Base-by-base conservation (phyloP, 2,329 filamentous ascomycete genomes). In the Mollisia scopiformis region DNA sequence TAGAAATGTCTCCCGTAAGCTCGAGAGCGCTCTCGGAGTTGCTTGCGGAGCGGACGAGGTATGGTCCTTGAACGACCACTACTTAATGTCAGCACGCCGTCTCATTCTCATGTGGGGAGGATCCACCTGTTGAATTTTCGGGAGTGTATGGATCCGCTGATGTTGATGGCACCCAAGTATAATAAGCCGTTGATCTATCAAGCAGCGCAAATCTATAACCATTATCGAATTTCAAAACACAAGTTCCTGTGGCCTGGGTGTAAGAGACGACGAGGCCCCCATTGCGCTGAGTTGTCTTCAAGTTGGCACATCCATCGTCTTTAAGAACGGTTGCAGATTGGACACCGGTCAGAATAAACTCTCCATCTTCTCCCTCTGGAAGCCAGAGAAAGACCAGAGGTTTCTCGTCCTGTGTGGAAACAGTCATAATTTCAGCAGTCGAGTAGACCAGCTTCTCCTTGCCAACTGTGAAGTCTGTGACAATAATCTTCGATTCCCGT, bases 401-500 rank as follows among this genome's bases (percentile, higher is more conserved):
- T 49, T 79, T 77, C 6, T 73, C 74, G 33, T 83, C 80, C 7
- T 84, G 75, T 0, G 78, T 62, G 0, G 81, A 74, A 57, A 83
- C 82, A 63, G 79, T 85, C 11, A 85, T 68, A 0, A 86, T 76
- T 62, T 86, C 83, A 0, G 82, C 80, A 1, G 83, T 85, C 0
- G 82, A 84, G 69, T 86, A 86, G 0, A 86, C 69, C 0, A 86
- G 69, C 0, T 72, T 80, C 62, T 83, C 75, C 7, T 74, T 70
- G 1, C 84, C 85, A 39, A 87, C 80, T 1, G 64, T 71, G 59
- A 87, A 88, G 65, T 88, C 85, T 0, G 84, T 85, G 0, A 85
- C 82, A 3, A 88, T 71, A 16, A 88, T 83, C 76, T 88, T 88
- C 7, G 84, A 82, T 58, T 87, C 82, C 37, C 86, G 82, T 1